Evolutionary conservation across 2,329 filamentous ascomycete genomes (phyloP).

Genomic region (Penicillium sp.): DNA sequence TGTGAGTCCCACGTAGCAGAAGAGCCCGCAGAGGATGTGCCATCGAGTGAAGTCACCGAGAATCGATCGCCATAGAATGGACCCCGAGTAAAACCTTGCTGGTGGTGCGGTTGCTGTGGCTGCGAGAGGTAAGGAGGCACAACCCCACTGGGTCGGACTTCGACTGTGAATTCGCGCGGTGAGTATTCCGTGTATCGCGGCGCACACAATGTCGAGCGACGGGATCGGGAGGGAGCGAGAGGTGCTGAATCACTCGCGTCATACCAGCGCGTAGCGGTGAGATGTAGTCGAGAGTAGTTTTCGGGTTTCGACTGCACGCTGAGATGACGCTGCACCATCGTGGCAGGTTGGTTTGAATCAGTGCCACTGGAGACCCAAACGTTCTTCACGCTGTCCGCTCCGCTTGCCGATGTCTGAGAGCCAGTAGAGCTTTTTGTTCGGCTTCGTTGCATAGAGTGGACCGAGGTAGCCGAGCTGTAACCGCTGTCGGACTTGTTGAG

Average conservation of each 20-base stretch:
- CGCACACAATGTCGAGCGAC: slow-evolving; percentile 26
- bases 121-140: background rate
- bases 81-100: slow-evolving; percentile 3
- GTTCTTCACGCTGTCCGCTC: slow-evolving; percentile 15
- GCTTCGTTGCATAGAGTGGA: slow-evolving; percentile 29
- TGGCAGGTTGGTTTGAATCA: background rate
- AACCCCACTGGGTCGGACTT: background rate
- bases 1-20: slow-evolving; percentile 5
- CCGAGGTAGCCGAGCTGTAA: slow-evolving; percentile 40
- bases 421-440: slow-evolving; percentile 27
- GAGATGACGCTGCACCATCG: slow-evolving; percentile 19
- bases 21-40: slow-evolving; percentile 1
- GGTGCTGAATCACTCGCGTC: slow-evolving; percentile 15
- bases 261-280: slow-evolving; percentile 15
- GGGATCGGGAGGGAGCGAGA: slow-evolving; percentile 6
- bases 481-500: slow-evolving; percentile 40
- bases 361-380: slow-evolving; percentile 3
- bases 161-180: background rate
- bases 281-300: slow-evolving; percentile 16
- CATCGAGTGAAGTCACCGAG: slow-evolving; percentile 7
- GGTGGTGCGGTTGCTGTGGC: background rate
- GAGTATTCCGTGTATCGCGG: slow-evolving; percentile 25
- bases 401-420: slow-evolving; percentile 28
- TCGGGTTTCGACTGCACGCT: slow-evolving; percentile 20
- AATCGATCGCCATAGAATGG: slow-evolving; percentile 14